These are phyloP conservation scores for Cornus kousa DNA, from an alignment of 148 eudicot species.

Conservation along the genomic window DNA sequence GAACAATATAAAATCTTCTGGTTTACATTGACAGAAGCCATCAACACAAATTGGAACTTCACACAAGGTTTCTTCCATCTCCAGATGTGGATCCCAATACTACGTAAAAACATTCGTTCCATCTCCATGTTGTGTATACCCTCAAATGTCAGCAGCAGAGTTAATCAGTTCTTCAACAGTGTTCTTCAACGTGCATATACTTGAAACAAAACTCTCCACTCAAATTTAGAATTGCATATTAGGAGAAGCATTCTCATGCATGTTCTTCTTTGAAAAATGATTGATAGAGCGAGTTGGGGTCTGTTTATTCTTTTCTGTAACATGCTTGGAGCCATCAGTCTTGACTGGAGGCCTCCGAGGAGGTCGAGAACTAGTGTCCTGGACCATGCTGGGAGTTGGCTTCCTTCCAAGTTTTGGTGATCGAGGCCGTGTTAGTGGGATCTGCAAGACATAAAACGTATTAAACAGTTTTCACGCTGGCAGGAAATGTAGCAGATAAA, in stretches of 20 bases:
- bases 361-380: conserved; percentile 27
- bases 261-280: conserved; percentile 24
- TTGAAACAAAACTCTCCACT: conserved; percentile 3
- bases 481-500: neutral
- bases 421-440: conserved; percentile 27
- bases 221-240: conserved; percentile 26
- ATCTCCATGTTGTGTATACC: neutral
- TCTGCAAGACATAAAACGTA: conserved; percentile 28
- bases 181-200: neutral
- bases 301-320: conserved; percentile 18
- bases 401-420: conserved; percentile 37
- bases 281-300: conserved; percentile 9
- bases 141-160: neutral
- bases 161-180: neutral
- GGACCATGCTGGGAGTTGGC: conserved; percentile 18
- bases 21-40: conserved; percentile 1
- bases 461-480: neutral
- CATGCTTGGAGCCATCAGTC: conserved; percentile 28
- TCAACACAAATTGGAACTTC: neutral
- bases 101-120: neutral
- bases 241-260: conserved; percentile 44
- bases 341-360: conserved; percentile 31
- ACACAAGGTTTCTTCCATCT: neutral
- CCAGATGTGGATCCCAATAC: neutral
- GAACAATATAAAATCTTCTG: neutral